Evolutionary conservation across 139 green algal genomes (phyloP).

Genomic region (Desmodesmus armatus): DNA sequence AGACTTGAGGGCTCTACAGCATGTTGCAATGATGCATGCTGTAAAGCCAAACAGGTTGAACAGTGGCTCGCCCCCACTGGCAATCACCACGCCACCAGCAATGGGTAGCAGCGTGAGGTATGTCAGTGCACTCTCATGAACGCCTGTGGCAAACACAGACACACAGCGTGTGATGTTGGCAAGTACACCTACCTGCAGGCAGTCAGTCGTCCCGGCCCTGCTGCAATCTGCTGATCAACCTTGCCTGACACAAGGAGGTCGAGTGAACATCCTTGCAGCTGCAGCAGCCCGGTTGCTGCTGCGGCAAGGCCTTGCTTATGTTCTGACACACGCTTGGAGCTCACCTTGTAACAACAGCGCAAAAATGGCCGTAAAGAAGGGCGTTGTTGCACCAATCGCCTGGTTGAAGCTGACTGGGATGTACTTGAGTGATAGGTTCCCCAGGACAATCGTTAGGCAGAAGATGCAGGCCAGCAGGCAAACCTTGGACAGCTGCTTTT

Average conservation of each 20-base stretch:
- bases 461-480: slow-evolving; percentile 86
- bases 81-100: slow-evolving; percentile 90
- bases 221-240: neutral
- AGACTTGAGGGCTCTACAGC: slow-evolving; percentile 77
- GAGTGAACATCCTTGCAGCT: neutral
- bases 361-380: slow-evolving; percentile 94
- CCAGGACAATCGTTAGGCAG: slow-evolving; percentile 89
- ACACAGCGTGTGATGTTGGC: no score
- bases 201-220: neutral
- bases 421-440: slow-evolving; percentile 89
- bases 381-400: slow-evolving; percentile 94
- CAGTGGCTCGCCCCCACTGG: slow-evolving; percentile 85
- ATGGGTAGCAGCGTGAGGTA: slow-evolving; percentile 94
- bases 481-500: slow-evolving; percentile 81
- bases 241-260: neutral
- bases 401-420: slow-evolving; percentile 96
- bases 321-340: neutral
- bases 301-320: neutral
- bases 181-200: neutral
- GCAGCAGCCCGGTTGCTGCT: neutral
- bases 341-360: slow-evolving; percentile 67
- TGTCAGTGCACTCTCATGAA: slow-evolving; percentile 69
- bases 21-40: slow-evolving; percentile 81
- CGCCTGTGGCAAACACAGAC: slow-evolving; percentile 32
- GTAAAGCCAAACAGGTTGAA: slow-evolving; percentile 92